phyloP scores from a whole-genome alignment of 768 basidiomycete species.

The Collybiopsis confluens region DNA sequence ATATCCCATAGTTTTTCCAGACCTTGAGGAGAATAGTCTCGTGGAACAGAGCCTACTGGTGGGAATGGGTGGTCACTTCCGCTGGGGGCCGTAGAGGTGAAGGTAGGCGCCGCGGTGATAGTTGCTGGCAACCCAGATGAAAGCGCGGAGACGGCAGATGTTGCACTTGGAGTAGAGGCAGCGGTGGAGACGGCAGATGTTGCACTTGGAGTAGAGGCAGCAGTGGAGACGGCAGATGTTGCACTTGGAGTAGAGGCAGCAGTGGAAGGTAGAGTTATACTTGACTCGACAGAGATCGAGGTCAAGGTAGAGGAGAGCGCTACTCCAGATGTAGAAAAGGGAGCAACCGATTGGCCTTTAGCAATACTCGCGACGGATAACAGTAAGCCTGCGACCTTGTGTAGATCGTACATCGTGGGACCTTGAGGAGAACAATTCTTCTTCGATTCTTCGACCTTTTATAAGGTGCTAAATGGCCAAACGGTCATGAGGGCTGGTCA shows the following conservation, averaged over 20 bases:
- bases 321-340: neutral
- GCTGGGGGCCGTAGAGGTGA: conserved; percentile 1
- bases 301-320: neutral
- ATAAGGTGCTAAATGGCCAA: neutral
- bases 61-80: conserved; percentile 25
- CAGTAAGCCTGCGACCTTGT: neutral
- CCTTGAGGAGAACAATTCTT: no score
- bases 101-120: neutral
- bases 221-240: neutral
- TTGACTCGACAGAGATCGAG: neutral
- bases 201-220: neutral
- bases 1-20: conserved; percentile 39
- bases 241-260: neutral
- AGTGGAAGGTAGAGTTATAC: neutral
- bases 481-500: neutral
- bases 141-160: neutral
- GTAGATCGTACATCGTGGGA: no score
- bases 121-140: neutral
- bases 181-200: neutral
- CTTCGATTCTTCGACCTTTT: no score
- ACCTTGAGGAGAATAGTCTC: conserved; percentile 35
- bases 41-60: conserved; percentile 34
- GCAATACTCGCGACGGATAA: neutral
- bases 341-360: neutral
- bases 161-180: neutral